phyloP scores from a whole-genome alignment of 306 rosid species.

The Styphnolobium japonicum region DNA sequence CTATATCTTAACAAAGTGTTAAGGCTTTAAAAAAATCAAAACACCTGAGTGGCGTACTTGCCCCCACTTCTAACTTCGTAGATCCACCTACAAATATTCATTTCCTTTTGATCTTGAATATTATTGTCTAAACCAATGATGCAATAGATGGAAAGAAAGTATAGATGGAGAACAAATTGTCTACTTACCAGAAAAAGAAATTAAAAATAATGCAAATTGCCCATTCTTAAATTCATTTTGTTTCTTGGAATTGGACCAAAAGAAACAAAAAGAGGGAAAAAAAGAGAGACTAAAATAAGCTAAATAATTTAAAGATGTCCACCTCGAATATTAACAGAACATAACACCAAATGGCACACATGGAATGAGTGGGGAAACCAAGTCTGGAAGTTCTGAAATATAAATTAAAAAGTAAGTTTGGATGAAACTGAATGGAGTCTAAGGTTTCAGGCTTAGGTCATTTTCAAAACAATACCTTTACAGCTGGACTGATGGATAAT shows the following conservation, averaged over 20 bases:
- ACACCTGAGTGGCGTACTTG: slow-evolving; percentile 13
- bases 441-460: slow-evolving; percentile 35
- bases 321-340: slow-evolving; percentile 4
- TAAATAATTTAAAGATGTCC: slow-evolving; percentile 6
- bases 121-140: slow-evolving; percentile 1
- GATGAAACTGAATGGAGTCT: slow-evolving; percentile 24
- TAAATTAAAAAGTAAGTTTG: slow-evolving; percentile 25
- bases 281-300: background rate
- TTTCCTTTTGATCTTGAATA: background rate
- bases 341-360: slow-evolving; percentile 23
- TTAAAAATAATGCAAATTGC: slow-evolving; percentile 8
- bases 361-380: slow-evolving; percentile 18
- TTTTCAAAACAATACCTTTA: slow-evolving; percentile 36
- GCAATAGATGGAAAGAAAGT: background rate
- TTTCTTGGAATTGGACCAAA: background rate
- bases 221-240: background rate
- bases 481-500: slow-evolving; percentile 32
- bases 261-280: background rate
- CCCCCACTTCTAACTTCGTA: slow-evolving; percentile 9
- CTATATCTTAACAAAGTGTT: background rate
- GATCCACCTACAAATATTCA: slow-evolving; percentile 6
- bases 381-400: slow-evolving; percentile 24
- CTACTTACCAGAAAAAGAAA: slow-evolving; percentile 10
- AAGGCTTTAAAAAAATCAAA: slow-evolving; percentile 13
- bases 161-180: background rate